These are phyloP conservation scores for Blastobotrys peoriensis DNA, from an alignment of 805 yeast species.

Conservation along the genomic window DNA sequence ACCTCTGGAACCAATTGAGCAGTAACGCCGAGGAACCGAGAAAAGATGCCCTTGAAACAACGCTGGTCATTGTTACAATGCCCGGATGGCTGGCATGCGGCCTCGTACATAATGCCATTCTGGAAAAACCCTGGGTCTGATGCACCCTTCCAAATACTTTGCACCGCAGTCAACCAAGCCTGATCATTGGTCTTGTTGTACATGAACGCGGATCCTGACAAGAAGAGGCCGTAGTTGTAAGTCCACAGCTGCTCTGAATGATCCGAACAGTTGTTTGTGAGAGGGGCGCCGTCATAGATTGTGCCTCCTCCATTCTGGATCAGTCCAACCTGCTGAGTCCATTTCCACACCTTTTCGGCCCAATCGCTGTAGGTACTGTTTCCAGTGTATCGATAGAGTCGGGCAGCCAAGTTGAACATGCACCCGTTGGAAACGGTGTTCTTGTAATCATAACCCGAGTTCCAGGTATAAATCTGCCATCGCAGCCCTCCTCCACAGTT, in stretches of 20 bases:
- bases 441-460: constrained; percentile 88
- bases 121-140: constrained; percentile 41
- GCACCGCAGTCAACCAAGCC: constrained; percentile 60
- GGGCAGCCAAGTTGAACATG: constrained; percentile 77
- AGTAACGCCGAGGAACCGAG: constrained; percentile 69
- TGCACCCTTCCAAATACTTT: constrained; percentile 47
- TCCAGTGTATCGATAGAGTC: constrained; percentile 76
- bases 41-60: constrained; percentile 80
- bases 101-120: constrained; percentile 59
- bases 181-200: constrained; percentile 65
- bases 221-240: constrained; percentile 74
- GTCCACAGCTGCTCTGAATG: constrained; percentile 69
- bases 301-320: constrained; percentile 38
- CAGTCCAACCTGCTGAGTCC: constrained; percentile 58
- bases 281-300: constrained; percentile 33
- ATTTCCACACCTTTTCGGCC: constrained; percentile 71
- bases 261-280: constrained; percentile 53
- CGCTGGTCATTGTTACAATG: constrained; percentile 84
- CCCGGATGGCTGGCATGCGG: constrained; percentile 64
- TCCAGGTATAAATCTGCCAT: constrained; percentile 96
- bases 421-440: constrained; percentile 90
- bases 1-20: constrained; percentile 59
- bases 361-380: constrained; percentile 69
- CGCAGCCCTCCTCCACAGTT: constrained; percentile 84
- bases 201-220: constrained; percentile 76